Evolutionary conservation across 1,284 basidiomycete species (phyloP), one percentile per base, ranked within the genome.

Genomic region (Tilletiopsis washingtonensis): DNA sequence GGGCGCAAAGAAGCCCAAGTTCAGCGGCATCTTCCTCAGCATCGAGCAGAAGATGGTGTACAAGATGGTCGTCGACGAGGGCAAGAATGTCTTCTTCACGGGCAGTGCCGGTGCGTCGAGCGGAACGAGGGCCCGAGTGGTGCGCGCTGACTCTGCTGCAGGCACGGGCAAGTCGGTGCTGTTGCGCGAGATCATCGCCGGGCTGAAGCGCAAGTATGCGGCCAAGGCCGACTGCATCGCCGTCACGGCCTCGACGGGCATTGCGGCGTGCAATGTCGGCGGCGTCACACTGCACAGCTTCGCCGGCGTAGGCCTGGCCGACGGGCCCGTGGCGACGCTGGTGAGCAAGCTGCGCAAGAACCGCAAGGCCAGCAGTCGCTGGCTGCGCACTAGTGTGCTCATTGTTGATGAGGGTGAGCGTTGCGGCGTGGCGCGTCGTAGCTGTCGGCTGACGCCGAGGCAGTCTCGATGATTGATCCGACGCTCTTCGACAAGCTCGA

Each of bases 161-260:
- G 90, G 90, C 48, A 94, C 91, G 6, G 91, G 91, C 45, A 97
- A 96, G 76, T 94, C 91, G 0, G 88, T 96, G 5, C 77, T 96
- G 2, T 78, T 97, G n/a, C 81, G 88, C 4, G 85, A 89, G 68
- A 91, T 94, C 56, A 93, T 96, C 68, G 78, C 75, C 37, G 74
- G 78, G 9, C 75, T 88, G 47, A 74, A 75, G 54, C 76, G 75
- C 59, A 83, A 79, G 63, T 70, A 78, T 60, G 50, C 62, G 40
- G 78, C 69, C 32, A 72, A 77, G 0, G 71, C 76, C 0, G 81
- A 84, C 49, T 79, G 79, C 0, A 80, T 93, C 5, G 89, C 85
- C 3, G 81, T 94, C 45, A 94, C 90, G 1, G 91, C 91, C 5
- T 88, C 87, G 7, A 83, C 82, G 66, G 91, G 91, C 27, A 91